Evolutionary conservation across 176 grass and related monocot species (phyloP).

Genomic region (Puccinellia tenuiflora): DNA sequence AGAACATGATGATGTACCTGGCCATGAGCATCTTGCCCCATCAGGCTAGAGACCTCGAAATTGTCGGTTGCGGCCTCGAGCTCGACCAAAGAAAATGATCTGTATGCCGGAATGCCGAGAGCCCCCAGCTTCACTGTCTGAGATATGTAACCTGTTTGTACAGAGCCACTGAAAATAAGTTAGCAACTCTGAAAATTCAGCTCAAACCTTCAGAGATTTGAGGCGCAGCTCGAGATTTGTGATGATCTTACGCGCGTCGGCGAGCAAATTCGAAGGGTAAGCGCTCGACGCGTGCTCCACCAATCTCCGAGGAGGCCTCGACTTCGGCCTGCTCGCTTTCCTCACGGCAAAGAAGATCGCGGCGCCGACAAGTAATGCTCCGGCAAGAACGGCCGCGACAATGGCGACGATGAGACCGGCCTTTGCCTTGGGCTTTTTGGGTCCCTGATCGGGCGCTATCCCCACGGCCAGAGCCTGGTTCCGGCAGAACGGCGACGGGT

Average conservation of each 20-base stretch:
- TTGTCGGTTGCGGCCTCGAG: slow-evolving; percentile 72
- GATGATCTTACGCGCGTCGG: slow-evolving; percentile 69
- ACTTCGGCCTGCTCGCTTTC: slow-evolving; percentile 32
- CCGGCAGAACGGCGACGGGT: slow-evolving; percentile 63
- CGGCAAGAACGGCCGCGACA: slow-evolving; percentile 18
- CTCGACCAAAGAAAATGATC: slow-evolving; percentile 68
- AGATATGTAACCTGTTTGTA: slow-evolving; percentile 59
- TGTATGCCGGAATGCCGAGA: slow-evolving; percentile 63
- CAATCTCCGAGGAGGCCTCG: slow-evolving; percentile 43
- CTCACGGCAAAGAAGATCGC: slow-evolving; percentile 38
- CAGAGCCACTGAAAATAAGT: neutral
- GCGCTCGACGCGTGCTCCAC: slow-evolving; percentile 81
- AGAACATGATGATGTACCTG: slow-evolving; percentile 36
- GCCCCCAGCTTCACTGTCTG: slow-evolving; percentile 65
- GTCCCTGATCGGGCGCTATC: slow-evolving; percentile 36
- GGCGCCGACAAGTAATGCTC: slow-evolving; percentile 28
- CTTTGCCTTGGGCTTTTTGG: slow-evolving; percentile 22
- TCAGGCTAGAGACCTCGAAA: slow-evolving; percentile 52
- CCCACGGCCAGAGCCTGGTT: slow-evolving; percentile 96
- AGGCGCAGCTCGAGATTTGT: neutral
- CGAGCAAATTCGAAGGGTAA: slow-evolving; percentile 75
- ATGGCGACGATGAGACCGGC: slow-evolving; percentile 9
- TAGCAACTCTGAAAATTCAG: neutral
- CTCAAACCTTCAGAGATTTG: neutral
- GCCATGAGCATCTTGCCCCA: slow-evolving; percentile 61